A percentile compares a stretch with the other conserved stretches of the same genome.
Conservation (phyloP, 129 eudicot species). For the Silybum marianum region DNA sequence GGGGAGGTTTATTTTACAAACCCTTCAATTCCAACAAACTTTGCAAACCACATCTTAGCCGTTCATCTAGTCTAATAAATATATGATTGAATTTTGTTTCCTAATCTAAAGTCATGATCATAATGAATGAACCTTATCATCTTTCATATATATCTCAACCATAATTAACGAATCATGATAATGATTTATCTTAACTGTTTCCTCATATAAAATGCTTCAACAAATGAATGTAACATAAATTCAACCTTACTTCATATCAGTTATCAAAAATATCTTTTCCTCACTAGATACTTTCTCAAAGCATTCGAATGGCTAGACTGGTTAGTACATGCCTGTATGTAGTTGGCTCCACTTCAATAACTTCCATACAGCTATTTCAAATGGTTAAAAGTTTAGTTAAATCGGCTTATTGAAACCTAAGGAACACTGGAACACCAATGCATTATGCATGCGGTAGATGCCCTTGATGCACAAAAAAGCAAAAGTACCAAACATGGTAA, state of each 20-base stretch:
- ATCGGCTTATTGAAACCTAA: slow-evolving; percentile 11
- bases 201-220: background rate
- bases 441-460: background rate
- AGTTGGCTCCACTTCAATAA: background rate
- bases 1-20: too few species aligned
- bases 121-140: too few species aligned
- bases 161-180: too few species aligned
- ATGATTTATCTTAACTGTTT: too few species aligned
- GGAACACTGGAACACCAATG: background rate
- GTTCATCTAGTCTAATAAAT: too few species aligned
- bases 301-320: background rate
- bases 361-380: slow-evolving; percentile 12
- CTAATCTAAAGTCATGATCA: too few species aligned
- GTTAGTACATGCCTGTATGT: background rate
- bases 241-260: background rate
- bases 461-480: background rate
- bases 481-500: slow-evolving; percentile 4
- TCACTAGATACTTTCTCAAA: slow-evolving; percentile 1
- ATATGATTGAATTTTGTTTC: too few species aligned
- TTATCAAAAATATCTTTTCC: background rate
- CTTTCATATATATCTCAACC: too few species aligned
- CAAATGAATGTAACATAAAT: background rate
- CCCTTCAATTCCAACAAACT: too few species aligned
- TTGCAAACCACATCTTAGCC: too few species aligned
- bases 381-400: background rate